Evolutionary conservation across 495 filamentous ascomycete genomes (phyloP), one percentile per base, ranked within the genome.

Genomic region (Penicillium turbatum): DNA sequence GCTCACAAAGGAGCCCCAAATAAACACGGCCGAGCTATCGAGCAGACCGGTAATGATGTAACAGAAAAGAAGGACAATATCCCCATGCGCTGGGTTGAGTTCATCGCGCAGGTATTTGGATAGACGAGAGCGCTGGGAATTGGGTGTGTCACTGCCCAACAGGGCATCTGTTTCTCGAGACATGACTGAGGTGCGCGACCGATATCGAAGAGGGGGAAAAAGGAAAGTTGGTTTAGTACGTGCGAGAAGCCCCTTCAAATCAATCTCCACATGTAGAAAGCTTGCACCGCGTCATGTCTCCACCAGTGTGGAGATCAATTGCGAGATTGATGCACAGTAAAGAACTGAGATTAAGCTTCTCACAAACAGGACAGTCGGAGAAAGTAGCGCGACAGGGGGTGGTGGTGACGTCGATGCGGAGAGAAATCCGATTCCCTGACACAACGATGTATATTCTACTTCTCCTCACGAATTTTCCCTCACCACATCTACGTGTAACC

Each of bases 1-100:
- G 58, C 82, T 86, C 21, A 87, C 86, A 59, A 90, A 89, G 1
- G 83, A 82, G 11, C 86, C 86, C 86, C 86, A 89, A 21, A 84
- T 84, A 24, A 81, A 83, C 43, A 87, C 82, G 8, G 85, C 80
- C 1, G 85, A 79, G 72, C 82, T 86, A 63, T 90, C 87, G 6
- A 90, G 76, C 1, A 90, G 69, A 2, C 87, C 87, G 8, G 86
- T 90, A 65, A 87, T 85, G 51, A 86, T 68, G 57, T 88, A 89
- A 67, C 84, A 86, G 45, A 78, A 67, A 2, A 89, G 73, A 7
- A 90, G 73, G 11, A 87, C 55, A 0, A 85, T 29, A 57, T 89
- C 85, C 19, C 80, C 81, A 66, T 79, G 75, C 26, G 76, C 68
- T 0, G 80, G 74, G 43, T 71, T 70, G 44, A 89, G 66, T 40